phyloP scores from a whole-genome alignment of 1,139 yeast genomes.

The Geotrichum citri-aurantii region DNA sequence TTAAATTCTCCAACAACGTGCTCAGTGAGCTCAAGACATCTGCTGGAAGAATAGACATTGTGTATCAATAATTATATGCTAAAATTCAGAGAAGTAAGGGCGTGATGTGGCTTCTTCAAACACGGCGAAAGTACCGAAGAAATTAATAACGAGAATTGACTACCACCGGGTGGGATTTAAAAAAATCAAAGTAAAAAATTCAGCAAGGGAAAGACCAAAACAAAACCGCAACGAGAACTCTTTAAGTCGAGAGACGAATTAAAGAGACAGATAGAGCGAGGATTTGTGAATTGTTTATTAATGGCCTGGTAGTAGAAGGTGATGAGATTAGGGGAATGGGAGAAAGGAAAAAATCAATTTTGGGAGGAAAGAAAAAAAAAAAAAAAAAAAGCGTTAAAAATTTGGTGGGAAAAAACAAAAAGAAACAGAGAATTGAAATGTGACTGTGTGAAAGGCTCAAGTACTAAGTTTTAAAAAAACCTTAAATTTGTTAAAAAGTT shows the following conservation, averaged over 20 bases:
- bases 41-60: conserved; percentile 44
- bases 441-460: too few relatives aligned
- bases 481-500: too few relatives aligned
- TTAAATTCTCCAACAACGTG: conserved; percentile 59
- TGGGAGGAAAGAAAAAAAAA: background rate
- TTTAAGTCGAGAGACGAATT: background rate
- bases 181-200: background rate
- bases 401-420: background rate
- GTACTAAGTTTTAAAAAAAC: too few relatives aligned
- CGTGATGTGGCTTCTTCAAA: background rate
- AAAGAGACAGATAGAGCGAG: background rate
- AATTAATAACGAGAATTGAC: background rate
- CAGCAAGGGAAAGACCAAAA: too few relatives aligned
- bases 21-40: conserved; percentile 54
- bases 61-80: conserved; percentile 1
- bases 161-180: background rate
- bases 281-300: background rate
- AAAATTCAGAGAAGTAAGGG: background rate
- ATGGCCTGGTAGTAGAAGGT: background rate
- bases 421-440: too few relatives aligned
- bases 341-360: background rate
- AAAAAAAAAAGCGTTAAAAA: background rate
- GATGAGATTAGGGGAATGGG: background rate
- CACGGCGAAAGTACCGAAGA: background rate
- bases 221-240: background rate